Percentiles rank a stretch among this genome's conserved stretches.
Conservation (phyloP, 2,329 filamentous ascomycete genomes). For the Dryadomyces quercivorus region DNA sequence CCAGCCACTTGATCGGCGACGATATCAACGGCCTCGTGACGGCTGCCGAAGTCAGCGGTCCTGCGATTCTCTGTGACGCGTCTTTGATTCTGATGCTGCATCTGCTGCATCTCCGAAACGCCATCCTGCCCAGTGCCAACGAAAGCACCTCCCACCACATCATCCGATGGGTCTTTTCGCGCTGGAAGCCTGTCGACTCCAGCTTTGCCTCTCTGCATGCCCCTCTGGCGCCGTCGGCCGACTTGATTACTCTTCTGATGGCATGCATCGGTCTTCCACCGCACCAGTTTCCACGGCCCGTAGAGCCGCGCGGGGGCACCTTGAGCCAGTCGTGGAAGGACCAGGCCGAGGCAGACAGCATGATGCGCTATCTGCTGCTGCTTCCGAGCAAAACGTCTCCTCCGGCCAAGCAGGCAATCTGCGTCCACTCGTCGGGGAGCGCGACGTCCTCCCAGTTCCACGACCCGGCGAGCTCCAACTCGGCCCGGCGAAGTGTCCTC, state of each 20-base stretch:
- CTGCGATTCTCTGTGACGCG: conserved; percentile 66
- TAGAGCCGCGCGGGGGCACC: conserved; percentile 31
- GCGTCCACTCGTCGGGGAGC: conserved; percentile 3
- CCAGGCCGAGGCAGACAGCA: conserved; percentile 27
- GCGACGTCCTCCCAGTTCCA: background rate
- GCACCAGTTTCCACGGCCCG: conserved; percentile 18
- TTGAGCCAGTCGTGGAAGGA: conserved; percentile 36
- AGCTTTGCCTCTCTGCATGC: conserved; percentile 54
- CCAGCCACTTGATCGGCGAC: conserved; percentile 54
- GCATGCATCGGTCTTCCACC: conserved; percentile 47
- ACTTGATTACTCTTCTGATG: conserved; percentile 58
- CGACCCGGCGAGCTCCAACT: conserved; percentile 18
- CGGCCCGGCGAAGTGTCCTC: conserved; percentile 36
- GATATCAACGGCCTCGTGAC: conserved; percentile 61
- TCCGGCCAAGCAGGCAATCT: background rate
- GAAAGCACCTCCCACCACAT: conserved; percentile 58
- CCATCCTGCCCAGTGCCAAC: conserved; percentile 55
- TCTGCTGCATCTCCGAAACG: conserved; percentile 53
- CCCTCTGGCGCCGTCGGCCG: conserved; percentile 48
- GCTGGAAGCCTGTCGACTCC: conserved; percentile 68
- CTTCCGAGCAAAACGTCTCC: conserved; percentile 22
- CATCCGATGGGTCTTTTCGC: conserved; percentile 68
- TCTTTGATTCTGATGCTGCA: conserved; percentile 61
- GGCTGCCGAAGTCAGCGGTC: conserved; percentile 71
- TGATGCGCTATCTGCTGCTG: conserved; percentile 44